Base-by-base conservation (phyloP, 2,329 filamentous ascomycete species). In the Cladophialophora psammophila region DNA sequence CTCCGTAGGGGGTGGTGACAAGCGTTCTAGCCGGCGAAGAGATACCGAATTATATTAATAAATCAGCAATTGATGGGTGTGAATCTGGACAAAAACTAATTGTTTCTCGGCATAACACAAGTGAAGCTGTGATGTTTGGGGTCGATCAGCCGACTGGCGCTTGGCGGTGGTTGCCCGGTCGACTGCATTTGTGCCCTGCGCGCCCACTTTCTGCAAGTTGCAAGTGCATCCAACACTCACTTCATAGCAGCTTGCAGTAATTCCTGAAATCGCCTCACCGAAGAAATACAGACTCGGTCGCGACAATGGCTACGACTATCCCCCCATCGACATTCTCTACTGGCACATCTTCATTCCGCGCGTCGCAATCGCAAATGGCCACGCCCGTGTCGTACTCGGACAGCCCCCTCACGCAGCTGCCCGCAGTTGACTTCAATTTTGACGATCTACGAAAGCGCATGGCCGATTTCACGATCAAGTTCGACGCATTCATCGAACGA, bases 391-490 rank as follows among this genome's bases (percentile, higher is more conserved):
- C 67, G n/a, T 73, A 73, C 65, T 65, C 67, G 15, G 69, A 72
- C 59, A 69, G 57, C 34, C 71, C 69, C 1, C 65, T 73, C 32
- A 73, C 71, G 0, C 66, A 73, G 63, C 87, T 99, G 8, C 95
- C 95, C 40, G 92, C 86, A 77, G 91, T 96, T 79, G 93, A 97
- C 80, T 98, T 99, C 78, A 93, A 93, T 66, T 98, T 98, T 79
- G 94, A 98, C 74, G 93, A 97, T 73, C 81, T 99, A 76, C 94
- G 94, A 80, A 93, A 94, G 75, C 91, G 93, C 80, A 98, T 99
- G 95, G 87, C 90, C 62, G 92, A 91, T 70, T 99, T 99, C 78
- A 97, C 91, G 0, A 86, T 88, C 8, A 91, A 88, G 73, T 99
- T 99, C 74, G 95, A 99, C 77, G 89, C 90, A 0, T 98, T 97